Base-by-base conservation (phyloP, 345 rosid species). In the Anacardium occidentale region DNA sequence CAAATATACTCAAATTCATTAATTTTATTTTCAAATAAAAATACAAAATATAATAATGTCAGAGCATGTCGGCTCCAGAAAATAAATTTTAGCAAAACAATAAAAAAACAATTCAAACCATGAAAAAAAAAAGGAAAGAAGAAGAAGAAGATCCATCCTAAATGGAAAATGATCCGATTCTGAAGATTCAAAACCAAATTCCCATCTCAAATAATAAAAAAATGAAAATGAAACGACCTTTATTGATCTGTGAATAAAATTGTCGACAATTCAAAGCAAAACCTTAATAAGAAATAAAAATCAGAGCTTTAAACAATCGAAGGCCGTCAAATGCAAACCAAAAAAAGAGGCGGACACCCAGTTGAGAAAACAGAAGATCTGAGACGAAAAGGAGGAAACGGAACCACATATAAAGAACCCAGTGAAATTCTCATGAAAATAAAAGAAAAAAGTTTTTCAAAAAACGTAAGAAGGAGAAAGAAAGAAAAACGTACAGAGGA, bases 381-480 rank as follows among this genome's bases (percentile, higher is more conserved):
- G 56, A 50, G 34, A n/a, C 7, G 62, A 10, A 25, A 62, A 20
- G 8, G 15, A 50, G 18, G 18, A 50, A 34, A 53, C n/a, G 15
- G 7, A 50, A 11, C 26, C 18, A 8, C 37, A n/a, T 50, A 20
- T 62, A 55, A 52, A 40, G 47, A 50, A 64, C n/a, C 7, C 29
- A 15, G 2, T 34, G 29, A 37, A 3, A 14, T 15, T 17, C 32
- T 15, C 0, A 53, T 53, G 52, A 51, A 70, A 54, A 72, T 40
- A 60, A 12, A 62, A 64, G 48, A 15, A 21, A 14, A 29, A 63
- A 58, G 57, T 59, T 71, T 56, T 50, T 48, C 57, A 29, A 11
- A 12, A 22, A 62, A 56, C 84, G 70, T 72, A 68, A 71, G 66
- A 67, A 62, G 45, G 60, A 69, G 52, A 76, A 37, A 66, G 62